A percentile compares a stretch with the other conserved stretches of the same genome.
Evolutionary conservation across 176 grass and related monocot genomes (phyloP).

Genomic region (Miscanthus lutarioriparius): DNA sequence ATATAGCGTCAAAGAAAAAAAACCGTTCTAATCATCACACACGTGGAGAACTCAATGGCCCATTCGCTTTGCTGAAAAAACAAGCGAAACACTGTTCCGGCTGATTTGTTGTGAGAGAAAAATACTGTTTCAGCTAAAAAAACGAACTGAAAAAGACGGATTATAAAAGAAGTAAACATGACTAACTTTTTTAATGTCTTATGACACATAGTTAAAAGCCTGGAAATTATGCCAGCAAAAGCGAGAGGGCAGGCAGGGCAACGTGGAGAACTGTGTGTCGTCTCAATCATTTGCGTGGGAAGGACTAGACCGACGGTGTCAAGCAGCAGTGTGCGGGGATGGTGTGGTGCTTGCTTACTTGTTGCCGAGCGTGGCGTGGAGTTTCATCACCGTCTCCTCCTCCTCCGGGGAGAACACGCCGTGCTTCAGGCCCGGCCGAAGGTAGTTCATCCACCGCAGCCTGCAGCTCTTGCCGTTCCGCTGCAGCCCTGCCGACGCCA

Average conservation of each 20-base stretch:
- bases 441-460: constrained; percentile 82
- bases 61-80: too few relatives aligned
- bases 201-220: too few relatives aligned
- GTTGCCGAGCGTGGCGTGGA: constrained; percentile 86
- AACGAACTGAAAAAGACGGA: too few relatives aligned
- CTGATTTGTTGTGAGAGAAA: too few relatives aligned
- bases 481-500: constrained; percentile 42
- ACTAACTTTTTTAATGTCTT: too few relatives aligned
- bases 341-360: constrained; percentile 61
- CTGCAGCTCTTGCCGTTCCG: constrained; percentile 77
- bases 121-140: too few relatives aligned
- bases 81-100: too few relatives aligned
- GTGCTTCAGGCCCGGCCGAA: constrained; percentile 74
- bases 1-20: background rate
- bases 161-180: too few relatives aligned
- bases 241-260: constrained; percentile 9
- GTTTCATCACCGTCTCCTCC: constrained; percentile 75
- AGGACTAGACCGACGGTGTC: background rate
- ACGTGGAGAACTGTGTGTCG: constrained; percentile 36
- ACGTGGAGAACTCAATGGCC: too few relatives aligned
- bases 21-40: constrained; percentile 29
- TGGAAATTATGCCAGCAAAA: constrained; percentile 7
- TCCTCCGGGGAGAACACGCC: constrained; percentile 75
- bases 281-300: constrained; percentile 48
- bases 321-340: background rate